These are phyloP conservation scores for Halenospora varia DNA, from an alignment of 495 filamentous ascomycete species.

Conservation along the genomic window DNA sequence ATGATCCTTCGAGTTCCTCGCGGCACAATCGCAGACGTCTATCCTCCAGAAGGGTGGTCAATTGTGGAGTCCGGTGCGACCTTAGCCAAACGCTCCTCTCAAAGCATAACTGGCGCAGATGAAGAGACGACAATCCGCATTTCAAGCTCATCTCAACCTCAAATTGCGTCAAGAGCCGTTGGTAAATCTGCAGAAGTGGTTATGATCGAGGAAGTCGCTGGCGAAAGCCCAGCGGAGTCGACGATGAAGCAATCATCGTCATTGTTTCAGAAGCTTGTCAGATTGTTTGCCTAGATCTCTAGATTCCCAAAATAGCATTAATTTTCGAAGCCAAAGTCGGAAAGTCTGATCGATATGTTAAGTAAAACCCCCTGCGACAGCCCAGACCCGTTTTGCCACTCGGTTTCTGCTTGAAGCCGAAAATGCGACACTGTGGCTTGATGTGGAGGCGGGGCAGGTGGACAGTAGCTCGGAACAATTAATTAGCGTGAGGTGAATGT, in stretches of 20 bases:
- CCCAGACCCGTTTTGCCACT: too few species aligned
- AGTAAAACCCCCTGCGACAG: too few species aligned
- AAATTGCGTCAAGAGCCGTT: background rate
- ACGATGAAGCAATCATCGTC: too few species aligned
- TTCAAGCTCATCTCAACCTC: too few species aligned
- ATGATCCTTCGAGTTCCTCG: slow-evolving; percentile 2
- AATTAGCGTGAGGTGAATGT: background rate
- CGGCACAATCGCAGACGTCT: slow-evolving; percentile 7
- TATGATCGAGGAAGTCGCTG: too few species aligned
- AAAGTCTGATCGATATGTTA: too few species aligned
- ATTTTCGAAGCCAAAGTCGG: too few species aligned
- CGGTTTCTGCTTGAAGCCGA: background rate
- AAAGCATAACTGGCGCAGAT: background rate
- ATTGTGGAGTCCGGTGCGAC: background rate
- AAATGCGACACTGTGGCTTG: background rate
- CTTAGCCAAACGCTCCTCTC: background rate
- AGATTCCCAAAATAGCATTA: background rate
- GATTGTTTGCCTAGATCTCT: background rate
- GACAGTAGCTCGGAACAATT: background rate
- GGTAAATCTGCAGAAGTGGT: background rate
- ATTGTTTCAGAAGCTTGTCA: background rate
- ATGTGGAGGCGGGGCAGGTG: background rate
- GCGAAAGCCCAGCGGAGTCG: too few species aligned
- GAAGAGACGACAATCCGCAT: background rate
- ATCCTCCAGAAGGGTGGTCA: slow-evolving; percentile 7